Percentiles rank a stretch among this genome's conserved stretches.
phyloP scores from a whole-genome alignment of 495 filamentous ascomycete species.

The Achaetomiella virescens region DNA sequence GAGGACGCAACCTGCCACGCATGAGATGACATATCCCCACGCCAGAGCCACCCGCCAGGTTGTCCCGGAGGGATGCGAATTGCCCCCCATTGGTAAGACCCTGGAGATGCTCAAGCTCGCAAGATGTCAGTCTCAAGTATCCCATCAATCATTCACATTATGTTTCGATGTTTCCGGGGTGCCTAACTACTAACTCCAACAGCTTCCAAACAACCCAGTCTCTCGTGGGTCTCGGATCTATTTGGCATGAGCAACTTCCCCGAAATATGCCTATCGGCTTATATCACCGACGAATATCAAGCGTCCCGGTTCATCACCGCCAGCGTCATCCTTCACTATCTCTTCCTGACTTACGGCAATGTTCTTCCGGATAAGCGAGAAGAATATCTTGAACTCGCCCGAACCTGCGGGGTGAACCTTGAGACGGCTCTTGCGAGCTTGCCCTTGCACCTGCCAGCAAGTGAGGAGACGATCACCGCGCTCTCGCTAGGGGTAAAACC shows the following conservation, averaged over 20 bases:
- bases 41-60: not conserved
- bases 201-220: not conserved
- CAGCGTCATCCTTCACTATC: constrained; percentile 48
- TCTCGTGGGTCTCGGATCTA: constrained; percentile 34
- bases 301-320: constrained; percentile 48
- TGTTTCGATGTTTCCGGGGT: no score
- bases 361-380: constrained; percentile 13
- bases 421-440: constrained; percentile 51
- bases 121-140: constrained; percentile 1
- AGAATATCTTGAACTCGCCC: constrained; percentile 30
- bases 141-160: not conserved
- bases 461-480: constrained; percentile 50
- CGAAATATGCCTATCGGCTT: constrained; percentile 49
- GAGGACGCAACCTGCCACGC: constrained; percentile 18
- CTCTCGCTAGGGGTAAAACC: constrained; percentile 46
- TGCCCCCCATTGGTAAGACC: constrained; percentile 19
- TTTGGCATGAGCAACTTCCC: constrained; percentile 45
- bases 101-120: constrained; percentile 18
- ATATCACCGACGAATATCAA: constrained; percentile 50
- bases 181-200: not conserved
- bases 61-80: constrained; percentile 10
- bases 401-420: constrained; percentile 48
- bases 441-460: constrained; percentile 51
- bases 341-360: constrained; percentile 44
- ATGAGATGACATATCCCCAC: constrained; percentile 22